These are phyloP conservation scores for Clonostachys solani DNA, from an alignment of 2,329 filamentous ascomycete genomes.

Conservation along the genomic window DNA sequence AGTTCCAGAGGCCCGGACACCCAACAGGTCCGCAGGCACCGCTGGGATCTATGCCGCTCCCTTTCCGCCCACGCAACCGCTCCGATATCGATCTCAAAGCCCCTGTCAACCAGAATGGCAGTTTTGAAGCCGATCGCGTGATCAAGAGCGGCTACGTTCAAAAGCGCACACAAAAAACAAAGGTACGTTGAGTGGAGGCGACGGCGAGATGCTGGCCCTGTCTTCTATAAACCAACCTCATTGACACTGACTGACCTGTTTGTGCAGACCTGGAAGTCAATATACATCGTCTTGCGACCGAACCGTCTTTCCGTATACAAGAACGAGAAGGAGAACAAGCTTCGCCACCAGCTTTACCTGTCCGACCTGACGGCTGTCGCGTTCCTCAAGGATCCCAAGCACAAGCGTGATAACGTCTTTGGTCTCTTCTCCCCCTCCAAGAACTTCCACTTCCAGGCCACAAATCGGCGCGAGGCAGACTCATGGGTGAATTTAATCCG, in stretches of 20 bases:
- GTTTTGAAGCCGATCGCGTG: constrained; percentile 92
- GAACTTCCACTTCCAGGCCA: constrained; percentile 86
- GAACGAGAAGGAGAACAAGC: constrained; percentile 81
- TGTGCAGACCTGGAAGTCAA: constrained; percentile 77
- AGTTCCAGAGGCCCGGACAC: neutral
- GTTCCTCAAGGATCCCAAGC: constrained; percentile 82
- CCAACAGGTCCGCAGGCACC: neutral
- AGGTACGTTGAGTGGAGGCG: constrained; percentile 49
- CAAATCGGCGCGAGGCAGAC: constrained; percentile 68
- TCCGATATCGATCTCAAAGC: constrained; percentile 61
- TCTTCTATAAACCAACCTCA: too few relatives aligned
- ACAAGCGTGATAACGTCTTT: constrained; percentile 83
- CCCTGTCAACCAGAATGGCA: constrained; percentile 89
- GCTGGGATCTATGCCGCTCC: constrained; percentile 1
- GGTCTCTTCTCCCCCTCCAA: constrained; percentile 86
- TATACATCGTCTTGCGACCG: constrained; percentile 85
- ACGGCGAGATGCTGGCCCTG: too few relatives aligned
- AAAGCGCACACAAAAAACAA: constrained; percentile 90
- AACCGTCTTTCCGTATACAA: constrained; percentile 92
- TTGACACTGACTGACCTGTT: too few relatives aligned
- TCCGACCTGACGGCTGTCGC: constrained; percentile 90
- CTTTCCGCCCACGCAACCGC: constrained; percentile 15
- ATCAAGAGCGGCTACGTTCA: constrained; percentile 83
- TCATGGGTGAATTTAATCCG: constrained; percentile 85
- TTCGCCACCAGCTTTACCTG: constrained; percentile 83